Evolutionary conservation across 257 asterid genomes (phyloP).

Genomic region (Verbascum thapsus): DNA sequence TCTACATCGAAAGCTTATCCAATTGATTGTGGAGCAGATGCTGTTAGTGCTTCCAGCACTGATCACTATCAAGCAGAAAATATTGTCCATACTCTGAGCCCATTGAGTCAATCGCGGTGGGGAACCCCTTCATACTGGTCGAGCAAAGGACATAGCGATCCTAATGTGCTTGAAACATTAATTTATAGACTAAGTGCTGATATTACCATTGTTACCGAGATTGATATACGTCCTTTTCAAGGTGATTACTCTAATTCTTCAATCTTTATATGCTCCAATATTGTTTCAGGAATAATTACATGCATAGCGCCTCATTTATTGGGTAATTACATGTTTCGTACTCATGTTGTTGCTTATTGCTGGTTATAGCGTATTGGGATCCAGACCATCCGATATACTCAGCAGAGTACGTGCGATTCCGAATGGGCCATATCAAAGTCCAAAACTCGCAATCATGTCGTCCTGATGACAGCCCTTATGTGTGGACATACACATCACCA

Average conservation of each 20-base stretch:
- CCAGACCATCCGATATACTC: constrained; percentile 56
- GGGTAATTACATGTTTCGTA: background rate
- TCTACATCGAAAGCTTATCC: constrained; percentile 24
- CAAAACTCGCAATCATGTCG: constrained; percentile 26
- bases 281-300: too few relatives aligned
- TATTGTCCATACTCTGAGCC: constrained; percentile 38
- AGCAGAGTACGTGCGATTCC: constrained; percentile 46
- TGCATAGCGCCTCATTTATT: background rate
- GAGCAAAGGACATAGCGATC: constrained; percentile 47
- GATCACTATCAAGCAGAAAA: constrained; percentile 43
- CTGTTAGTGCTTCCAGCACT: constrained; percentile 48
- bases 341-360: background rate
- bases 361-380: constrained; percentile 24
- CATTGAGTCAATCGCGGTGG: constrained; percentile 31
- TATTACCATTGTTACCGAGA: constrained; percentile 43
- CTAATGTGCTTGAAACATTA: constrained; percentile 45
- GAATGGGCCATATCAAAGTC: constrained; percentile 40
- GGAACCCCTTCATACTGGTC: constrained; percentile 48
- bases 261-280: background rate
- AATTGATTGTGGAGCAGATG: constrained; percentile 35
- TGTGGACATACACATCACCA: constrained; percentile 47
- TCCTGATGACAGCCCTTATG: constrained; percentile 42
- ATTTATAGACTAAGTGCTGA: constrained; percentile 39
- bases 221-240: constrained; percentile 47
- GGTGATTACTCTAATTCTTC: constrained; percentile 31